phyloP scores from a whole-genome alignment of 768 basidiomycete genomes.

The Pleurotus citrinopileatus region DNA sequence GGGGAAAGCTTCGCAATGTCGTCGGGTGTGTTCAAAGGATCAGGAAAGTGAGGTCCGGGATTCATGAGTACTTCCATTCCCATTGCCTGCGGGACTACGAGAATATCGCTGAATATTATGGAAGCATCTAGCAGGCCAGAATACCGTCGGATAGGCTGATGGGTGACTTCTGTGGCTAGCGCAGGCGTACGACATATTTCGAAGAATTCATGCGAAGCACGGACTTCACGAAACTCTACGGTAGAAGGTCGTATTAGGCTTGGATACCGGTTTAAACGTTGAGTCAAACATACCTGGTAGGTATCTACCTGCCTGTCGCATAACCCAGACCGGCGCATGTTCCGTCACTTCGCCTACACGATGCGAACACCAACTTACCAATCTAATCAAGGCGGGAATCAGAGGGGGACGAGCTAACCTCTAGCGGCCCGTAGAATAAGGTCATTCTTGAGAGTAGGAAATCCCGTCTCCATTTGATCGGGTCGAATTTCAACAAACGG shows the following conservation, averaged over 20 bases:
- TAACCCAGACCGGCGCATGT: slow-evolving; percentile 96
- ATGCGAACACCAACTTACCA: background rate
- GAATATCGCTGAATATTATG: slow-evolving; percentile 98
- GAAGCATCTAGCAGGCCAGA: slow-evolving; percentile 86
- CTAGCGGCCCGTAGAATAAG: slow-evolving; percentile 84
- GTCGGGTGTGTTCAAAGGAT: slow-evolving; percentile 74
- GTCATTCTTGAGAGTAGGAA: slow-evolving; percentile 83
- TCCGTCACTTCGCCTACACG: slow-evolving; percentile 80
- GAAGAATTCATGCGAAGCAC: slow-evolving; percentile 89
- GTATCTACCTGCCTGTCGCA: slow-evolving; percentile 96
- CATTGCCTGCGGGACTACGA: slow-evolving; percentile 97
- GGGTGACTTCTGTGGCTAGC: slow-evolving; percentile 84
- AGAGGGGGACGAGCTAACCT: slow-evolving; percentile 40
- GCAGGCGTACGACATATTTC: slow-evolving; percentile 91
- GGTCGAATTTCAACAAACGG: background rate
- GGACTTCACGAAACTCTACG: slow-evolving; percentile 85
- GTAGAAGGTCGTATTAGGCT: slow-evolving; percentile 3
- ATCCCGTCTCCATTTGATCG: slow-evolving; percentile 37
- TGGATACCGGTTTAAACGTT: background rate
- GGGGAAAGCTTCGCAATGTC: slow-evolving; percentile 63
- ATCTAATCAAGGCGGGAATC: slow-evolving; percentile 1
- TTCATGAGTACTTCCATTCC: slow-evolving; percentile 96
- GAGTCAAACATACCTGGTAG: slow-evolving; percentile 68
- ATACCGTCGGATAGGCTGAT: slow-evolving; percentile 93
- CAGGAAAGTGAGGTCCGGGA: slow-evolving; percentile 85